Percentiles rank a stretch among this genome's conserved stretches.
Evolutionary conservation across 2,329 filamentous ascomycete species (phyloP).

Genomic region (Aschersonia sp.): DNA sequence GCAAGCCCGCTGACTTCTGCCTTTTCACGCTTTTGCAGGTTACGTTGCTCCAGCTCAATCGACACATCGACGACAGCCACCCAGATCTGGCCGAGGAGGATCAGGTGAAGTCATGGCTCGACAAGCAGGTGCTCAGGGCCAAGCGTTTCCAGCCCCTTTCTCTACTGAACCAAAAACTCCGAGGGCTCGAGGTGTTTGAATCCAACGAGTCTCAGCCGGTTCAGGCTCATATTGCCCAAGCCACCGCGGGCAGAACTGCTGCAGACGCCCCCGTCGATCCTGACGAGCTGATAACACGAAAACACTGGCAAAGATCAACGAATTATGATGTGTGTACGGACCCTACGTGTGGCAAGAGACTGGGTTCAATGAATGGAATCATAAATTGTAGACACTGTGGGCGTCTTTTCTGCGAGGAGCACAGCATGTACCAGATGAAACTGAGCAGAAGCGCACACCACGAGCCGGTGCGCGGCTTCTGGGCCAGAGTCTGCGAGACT

Average conservation of each 20-base stretch:
- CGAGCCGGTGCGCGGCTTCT: constrained; percentile 78
- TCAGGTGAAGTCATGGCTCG: constrained; percentile 94
- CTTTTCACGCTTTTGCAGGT: constrained; percentile 36
- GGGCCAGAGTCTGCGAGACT: constrained; percentile 96
- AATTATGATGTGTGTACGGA: constrained; percentile 74
- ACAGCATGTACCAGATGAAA: constrained; percentile 99
- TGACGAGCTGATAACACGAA: constrained; percentile 75
- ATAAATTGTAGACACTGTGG: constrained; percentile 93
- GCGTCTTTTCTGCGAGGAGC: constrained; percentile 86
- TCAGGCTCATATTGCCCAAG: constrained; percentile 4
- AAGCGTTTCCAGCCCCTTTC: constrained; percentile 88
- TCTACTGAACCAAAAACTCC: constrained; percentile 83
- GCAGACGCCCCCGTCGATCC: constrained; percentile 48
- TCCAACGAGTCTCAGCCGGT: constrained; percentile 56
- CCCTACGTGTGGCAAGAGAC: constrained; percentile 64
- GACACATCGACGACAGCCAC: constrained; percentile 72
- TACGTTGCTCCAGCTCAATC: constrained; percentile 83
- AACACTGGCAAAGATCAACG: constrained; percentile 75
- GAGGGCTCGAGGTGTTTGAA: constrained; percentile 86
- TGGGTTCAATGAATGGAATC: constrained; percentile 67
- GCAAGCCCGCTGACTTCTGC: neutral
- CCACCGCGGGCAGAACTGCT: constrained; percentile 20
- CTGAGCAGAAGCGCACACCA: constrained; percentile 77
- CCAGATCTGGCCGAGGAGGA: constrained; percentile 83
- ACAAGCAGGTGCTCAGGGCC: constrained; percentile 84